These are phyloP conservation scores for Venturia aucupariae DNA, from an alignment of 2,329 filamentous ascomycete genomes.

Conservation along the genomic window DNA sequence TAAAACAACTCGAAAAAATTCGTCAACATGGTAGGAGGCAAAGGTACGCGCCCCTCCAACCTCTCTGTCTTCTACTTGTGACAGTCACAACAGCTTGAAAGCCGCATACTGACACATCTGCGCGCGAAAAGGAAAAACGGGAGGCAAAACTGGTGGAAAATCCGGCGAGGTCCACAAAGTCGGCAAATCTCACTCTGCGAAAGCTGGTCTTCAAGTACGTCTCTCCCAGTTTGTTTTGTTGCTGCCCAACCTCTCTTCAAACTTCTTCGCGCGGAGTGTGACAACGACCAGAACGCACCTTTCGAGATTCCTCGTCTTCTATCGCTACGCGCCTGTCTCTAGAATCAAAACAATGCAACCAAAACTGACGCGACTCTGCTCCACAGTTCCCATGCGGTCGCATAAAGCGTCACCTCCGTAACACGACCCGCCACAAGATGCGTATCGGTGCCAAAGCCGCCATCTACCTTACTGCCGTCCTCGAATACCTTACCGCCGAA, in stretches of 20 bases:
- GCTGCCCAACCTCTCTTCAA: slow-evolving; percentile 1
- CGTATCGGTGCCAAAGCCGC: slow-evolving; percentile 97
- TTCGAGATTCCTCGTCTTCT: neutral
- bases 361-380: slow-evolving; percentile 13
- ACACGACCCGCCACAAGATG: slow-evolving; percentile 99
- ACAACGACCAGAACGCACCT: neutral
- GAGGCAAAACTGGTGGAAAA: slow-evolving; percentile 86
- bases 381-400: slow-evolving; percentile 92
- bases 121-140: slow-evolving; percentile 42
- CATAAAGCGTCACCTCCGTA: slow-evolving; percentile 99
- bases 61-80: slow-evolving; percentile 16
- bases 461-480: slow-evolving; percentile 94
- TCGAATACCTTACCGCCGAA: slow-evolving; percentile 97
- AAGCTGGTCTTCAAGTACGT: slow-evolving; percentile 90
- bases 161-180: slow-evolving; percentile 67
- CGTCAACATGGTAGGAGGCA: slow-evolving; percentile 66
- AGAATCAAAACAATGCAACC: slow-evolving; percentile 7
- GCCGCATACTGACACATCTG: slow-evolving; percentile 22
- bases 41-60: slow-evolving; percentile 59
- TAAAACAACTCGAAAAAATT: slow-evolving; percentile 6
- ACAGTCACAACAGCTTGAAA: slow-evolving; percentile 11
- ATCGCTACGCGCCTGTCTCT: neutral
- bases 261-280: neutral
- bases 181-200: slow-evolving; percentile 87
- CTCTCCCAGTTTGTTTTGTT: neutral